Percentiles rank a stretch among this genome's conserved stretches.
phyloP scores from a whole-genome alignment of 2,329 filamentous ascomycete species.

The Pyricularia grisea region DNA sequence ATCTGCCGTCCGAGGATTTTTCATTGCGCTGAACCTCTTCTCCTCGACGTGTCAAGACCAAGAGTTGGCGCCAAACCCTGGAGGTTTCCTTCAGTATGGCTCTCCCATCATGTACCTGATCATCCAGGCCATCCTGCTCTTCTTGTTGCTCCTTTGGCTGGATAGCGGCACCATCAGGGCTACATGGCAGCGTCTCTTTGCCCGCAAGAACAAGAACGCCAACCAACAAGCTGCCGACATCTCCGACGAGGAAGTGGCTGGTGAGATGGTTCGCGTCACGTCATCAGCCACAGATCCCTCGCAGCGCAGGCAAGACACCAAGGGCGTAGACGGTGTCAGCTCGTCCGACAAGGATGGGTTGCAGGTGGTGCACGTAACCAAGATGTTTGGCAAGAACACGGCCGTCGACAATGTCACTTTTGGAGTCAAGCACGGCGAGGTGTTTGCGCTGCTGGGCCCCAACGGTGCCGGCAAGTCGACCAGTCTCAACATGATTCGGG shows the following conservation, averaged over 20 bases:
- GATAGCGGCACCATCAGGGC: conserved; percentile 64
- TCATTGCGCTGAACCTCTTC: conserved; percentile 75
- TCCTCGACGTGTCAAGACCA: conserved; percentile 64
- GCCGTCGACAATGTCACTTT: conserved; percentile 89
- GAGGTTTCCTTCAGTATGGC: conserved; percentile 64
- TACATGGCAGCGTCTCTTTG: conserved; percentile 34
- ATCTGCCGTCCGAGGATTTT: conserved; percentile 63
- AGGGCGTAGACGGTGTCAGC: no score
- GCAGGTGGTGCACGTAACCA: conserved; percentile 70
- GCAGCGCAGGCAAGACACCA: neutral
- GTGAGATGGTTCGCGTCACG: conserved; percentile 55
- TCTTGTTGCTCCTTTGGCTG: conserved; percentile 66
- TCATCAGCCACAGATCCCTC: conserved; percentile 22
- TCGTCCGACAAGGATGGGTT: conserved; percentile 47
- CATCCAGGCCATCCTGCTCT: conserved; percentile 62
- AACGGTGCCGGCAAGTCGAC: conserved; percentile 91
- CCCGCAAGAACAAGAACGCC: conserved; percentile 13
- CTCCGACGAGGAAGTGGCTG: conserved; percentile 50
- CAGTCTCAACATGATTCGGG: conserved; percentile 79
- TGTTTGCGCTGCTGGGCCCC: conserved; percentile 82
- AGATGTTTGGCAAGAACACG: conserved; percentile 64
- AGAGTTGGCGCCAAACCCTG: conserved; percentile 57
- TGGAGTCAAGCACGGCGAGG: conserved; percentile 67
- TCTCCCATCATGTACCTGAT: conserved; percentile 78
- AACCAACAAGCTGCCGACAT: conserved; percentile 11